Conservation (phyloP, 139 green algal species). For the Coccomyxa sp. region DNA sequence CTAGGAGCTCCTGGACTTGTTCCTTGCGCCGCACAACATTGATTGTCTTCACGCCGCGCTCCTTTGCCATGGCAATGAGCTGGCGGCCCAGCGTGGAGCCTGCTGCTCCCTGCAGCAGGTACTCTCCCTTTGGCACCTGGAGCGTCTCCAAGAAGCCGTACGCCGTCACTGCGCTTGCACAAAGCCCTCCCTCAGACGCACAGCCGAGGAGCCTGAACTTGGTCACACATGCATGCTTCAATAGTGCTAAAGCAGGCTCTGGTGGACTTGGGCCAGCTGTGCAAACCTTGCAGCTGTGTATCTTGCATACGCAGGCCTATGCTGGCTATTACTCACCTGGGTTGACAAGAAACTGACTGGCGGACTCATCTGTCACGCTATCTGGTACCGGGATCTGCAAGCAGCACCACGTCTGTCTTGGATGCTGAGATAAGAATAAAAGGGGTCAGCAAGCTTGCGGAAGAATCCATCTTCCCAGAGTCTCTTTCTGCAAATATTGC, state of each 20-base stretch:
- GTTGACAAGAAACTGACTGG: slow-evolving; percentile 24
- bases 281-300: background rate
- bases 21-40: slow-evolving; percentile 40
- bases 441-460: background rate
- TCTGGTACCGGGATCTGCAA: slow-evolving; percentile 24
- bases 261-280: background rate
- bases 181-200: background rate
- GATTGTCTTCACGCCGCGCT: slow-evolving; percentile 39
- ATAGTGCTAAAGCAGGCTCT: background rate
- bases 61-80: slow-evolving; percentile 31
- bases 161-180: slow-evolving; percentile 25
- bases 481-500: background rate
- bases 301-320: background rate
- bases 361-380: slow-evolving; percentile 31
- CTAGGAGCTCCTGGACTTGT: slow-evolving; percentile 35
- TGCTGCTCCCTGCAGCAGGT: slow-evolving; percentile 45
- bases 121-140: slow-evolving; percentile 31
- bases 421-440: background rate
- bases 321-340: background rate
- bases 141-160: slow-evolving; percentile 40
- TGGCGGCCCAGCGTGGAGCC: slow-evolving; percentile 39
- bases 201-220: background rate
- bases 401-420: background rate
- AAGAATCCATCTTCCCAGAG: too few relatives aligned
- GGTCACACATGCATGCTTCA: background rate